Evolutionary conservation across 805 yeast species (phyloP).

Genomic region (Kodamaea restingae): DNA sequence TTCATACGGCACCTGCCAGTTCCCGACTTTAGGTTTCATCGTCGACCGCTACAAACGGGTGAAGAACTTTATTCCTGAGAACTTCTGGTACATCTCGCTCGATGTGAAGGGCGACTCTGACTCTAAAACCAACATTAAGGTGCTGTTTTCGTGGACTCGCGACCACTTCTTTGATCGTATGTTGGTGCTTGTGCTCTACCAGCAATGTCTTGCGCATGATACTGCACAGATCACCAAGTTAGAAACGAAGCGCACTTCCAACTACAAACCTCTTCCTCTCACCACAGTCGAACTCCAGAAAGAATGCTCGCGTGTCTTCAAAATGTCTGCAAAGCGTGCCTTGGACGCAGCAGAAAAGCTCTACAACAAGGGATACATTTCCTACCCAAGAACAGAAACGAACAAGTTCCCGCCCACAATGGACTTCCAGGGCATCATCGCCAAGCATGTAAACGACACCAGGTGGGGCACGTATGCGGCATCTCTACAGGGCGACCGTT

Average conservation of each 20-base stretch:
- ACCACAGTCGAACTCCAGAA: conserved; percentile 94
- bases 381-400: conserved; percentile 97
- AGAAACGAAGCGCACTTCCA: conserved; percentile 60
- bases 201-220: conserved; percentile 53
- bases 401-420: conserved; percentile 75
- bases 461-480: conserved; percentile 75
- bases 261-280: conserved; percentile 82
- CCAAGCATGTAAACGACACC: conserved; percentile 51
- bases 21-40: conserved; percentile 94
- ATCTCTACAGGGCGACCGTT: conserved; percentile 24
- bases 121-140: conserved; percentile 22
- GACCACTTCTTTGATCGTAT: conserved; percentile 70
- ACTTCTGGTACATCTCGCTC: conserved; percentile 71
- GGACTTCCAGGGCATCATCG: conserved; percentile 61
- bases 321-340: conserved; percentile 75
- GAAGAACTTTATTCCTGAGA: conserved; percentile 66
- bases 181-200: conserved; percentile 60
- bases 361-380: conserved; percentile 79
- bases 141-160: conserved; percentile 66
- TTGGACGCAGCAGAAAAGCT: conserved; percentile 76
- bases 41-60: conserved; percentile 86
- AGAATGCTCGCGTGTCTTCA: conserved; percentile 70
- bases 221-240: conserved; percentile 50
- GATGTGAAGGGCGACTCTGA: conserved; percentile 38
- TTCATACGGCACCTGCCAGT: conserved; percentile 93